A percentile compares a stretch with the other conserved stretches of the same genome.
phyloP scores from a whole-genome alignment of 345 rosid genomes.

The Eucalyptus curtisii region DNA sequence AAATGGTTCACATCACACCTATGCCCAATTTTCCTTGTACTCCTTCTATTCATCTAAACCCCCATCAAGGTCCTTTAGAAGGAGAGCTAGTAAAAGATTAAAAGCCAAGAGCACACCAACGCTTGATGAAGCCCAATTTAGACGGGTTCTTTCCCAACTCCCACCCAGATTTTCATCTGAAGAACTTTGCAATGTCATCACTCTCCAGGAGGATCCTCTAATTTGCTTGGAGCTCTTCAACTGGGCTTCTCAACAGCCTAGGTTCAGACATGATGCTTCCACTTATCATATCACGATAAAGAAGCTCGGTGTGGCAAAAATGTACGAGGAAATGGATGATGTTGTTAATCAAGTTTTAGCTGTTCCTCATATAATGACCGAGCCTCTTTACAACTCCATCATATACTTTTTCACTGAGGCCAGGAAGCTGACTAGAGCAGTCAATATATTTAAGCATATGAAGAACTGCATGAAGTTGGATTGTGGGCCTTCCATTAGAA shows the following conservation, averaged over 20 bases:
- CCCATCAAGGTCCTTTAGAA: conserved; percentile 47
- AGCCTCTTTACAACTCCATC: conserved; percentile 61
- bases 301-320: conserved; percentile 74
- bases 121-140: conserved; percentile 43
- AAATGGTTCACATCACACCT: not conserved
- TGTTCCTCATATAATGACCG: conserved; percentile 44
- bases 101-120: conserved; percentile 31
- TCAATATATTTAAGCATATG: conserved; percentile 81
- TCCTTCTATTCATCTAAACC: conserved; percentile 32
- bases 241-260: conserved; percentile 75
- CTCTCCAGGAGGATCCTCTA: conserved; percentile 52
- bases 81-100: conserved; percentile 45
- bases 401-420: conserved; percentile 69
- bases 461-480: conserved; percentile 34
- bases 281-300: conserved; percentile 58
- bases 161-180: conserved; percentile 65
- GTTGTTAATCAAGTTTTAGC: conserved; percentile 76
- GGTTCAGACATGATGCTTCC: conserved; percentile 54
- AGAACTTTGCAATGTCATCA: conserved; percentile 43
- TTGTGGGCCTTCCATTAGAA: conserved; percentile 63
- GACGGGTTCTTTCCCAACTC: conserved; percentile 35
- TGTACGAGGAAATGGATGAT: conserved; percentile 82
- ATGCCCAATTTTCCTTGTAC: conserved; percentile 1
- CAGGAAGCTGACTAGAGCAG: conserved; percentile 74
- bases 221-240: conserved; percentile 68